Conservation (phyloP, 176 grass and related monocot genomes). For the Secale cereale region DNA sequence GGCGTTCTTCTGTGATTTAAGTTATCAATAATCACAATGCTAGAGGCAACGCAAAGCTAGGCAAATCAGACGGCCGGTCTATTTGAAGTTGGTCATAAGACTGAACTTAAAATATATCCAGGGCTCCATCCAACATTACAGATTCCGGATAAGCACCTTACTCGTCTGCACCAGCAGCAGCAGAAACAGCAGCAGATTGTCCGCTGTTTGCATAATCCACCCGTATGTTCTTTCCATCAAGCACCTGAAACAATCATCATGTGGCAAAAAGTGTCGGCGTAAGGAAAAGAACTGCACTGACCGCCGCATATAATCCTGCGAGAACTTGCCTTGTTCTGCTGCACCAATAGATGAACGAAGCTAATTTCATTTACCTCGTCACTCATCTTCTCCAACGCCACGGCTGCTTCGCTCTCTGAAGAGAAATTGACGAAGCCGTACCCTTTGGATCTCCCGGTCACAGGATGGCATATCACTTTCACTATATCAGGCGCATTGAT, state of each 20-base stretch:
- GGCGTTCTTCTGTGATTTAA: no score
- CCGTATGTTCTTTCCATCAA: constrained; percentile 57
- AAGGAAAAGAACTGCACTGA: neutral
- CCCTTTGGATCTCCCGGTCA: constrained; percentile 47
- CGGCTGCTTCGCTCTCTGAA: constrained; percentile 19
- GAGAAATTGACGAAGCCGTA: constrained; percentile 50
- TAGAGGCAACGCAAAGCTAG: neutral
- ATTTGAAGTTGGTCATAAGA: neutral
- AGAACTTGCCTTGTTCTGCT: neutral
- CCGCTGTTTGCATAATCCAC: constrained; percentile 31
- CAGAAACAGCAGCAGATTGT: constrained; percentile 23
- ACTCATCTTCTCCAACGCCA: constrained; percentile 41
- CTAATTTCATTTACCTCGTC: constrained; percentile 19
- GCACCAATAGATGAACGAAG: neutral
- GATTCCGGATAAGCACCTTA: neutral
- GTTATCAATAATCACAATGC: no score
- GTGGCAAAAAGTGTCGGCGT: neutral
- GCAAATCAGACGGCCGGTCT: neutral
- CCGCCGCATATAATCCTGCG: neutral
- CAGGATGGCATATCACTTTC: constrained; percentile 59
- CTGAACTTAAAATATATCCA: neutral
- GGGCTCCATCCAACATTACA: neutral
- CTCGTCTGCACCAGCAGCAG: neutral
- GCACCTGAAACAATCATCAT: constrained; percentile 23
- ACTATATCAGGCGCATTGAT: neutral